Base-by-base conservation (phyloP, 768 basidiomycete genomes). In the Lanmaoa pseudosensibilis region DNA sequence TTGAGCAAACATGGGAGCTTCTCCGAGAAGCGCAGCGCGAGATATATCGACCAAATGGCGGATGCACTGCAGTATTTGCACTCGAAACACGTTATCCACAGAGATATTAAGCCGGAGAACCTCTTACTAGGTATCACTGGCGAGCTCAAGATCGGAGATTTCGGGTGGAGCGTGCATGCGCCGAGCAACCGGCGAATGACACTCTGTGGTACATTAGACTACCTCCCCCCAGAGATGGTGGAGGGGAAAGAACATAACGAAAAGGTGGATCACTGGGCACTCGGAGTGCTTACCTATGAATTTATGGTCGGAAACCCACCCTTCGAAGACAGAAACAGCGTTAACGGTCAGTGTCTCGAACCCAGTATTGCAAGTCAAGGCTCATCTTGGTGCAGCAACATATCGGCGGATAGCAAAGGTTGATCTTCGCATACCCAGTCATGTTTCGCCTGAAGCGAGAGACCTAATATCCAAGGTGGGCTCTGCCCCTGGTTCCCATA, bases 81-180 rank as follows among this genome's bases (percentile, higher is more conserved):
- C 69, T 77, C 80, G 50, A 99, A 98, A 69, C 95, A 98, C 67
- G 94, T 99, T 67, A 99, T 98, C 49, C 97, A 99, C 72, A 85
- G 97, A 33, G 97, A 99, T 66, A 99, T 99, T 77, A 99, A 99
- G 73, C 97, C 97, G 0, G 96, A 99, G 76, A 99, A 99, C 71
- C 74, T 99, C 47, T 80, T 99, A 33, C 78, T 98, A 13, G 95
- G 95, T 12, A 83, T 98, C 65, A 93, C 94, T 63, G 96, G 96
- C 39, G 96, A 98, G 70, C 78, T 99, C 65, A 98, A 99, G 80
- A 96, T 99, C 58, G 97, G 87, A 4, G 96, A 98, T 73, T 98
- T 98, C 72, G 97, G 97, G 11, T 99, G 97, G 96, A 93, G 89
- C 65, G 94, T 97, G 9, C 96, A 98, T 70, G 96, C 95, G 0